Conservation (phyloP, 1,284 basidiomycete species). For the Psilocybe mexicana region DNA sequence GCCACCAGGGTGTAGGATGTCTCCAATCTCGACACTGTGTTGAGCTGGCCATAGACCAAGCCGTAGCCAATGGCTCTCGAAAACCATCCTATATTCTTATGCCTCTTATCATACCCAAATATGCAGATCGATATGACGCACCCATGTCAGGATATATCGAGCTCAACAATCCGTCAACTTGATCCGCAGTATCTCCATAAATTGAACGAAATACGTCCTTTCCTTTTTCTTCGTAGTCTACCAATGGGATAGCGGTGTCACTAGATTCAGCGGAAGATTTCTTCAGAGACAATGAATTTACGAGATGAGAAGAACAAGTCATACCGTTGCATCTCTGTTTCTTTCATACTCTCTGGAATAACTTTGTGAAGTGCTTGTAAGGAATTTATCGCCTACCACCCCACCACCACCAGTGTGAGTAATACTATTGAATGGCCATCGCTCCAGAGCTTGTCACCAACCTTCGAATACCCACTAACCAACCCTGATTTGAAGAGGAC, state of each 20-base stretch:
- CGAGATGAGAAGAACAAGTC: not conserved
- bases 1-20: slow-evolving; percentile 48
- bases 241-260: slow-evolving; percentile 36
- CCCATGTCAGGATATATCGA: slow-evolving; percentile 60
- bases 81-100: slow-evolving; percentile 43
- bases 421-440: not conserved
- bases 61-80: slow-evolving; percentile 54
- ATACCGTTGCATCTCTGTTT: slow-evolving; percentile 40
- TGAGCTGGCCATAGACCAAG: slow-evolving; percentile 44
- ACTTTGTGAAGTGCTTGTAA: slow-evolving; percentile 41
- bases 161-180: slow-evolving; percentile 43
- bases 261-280: slow-evolving; percentile 28
- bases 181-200: slow-evolving; percentile 51
- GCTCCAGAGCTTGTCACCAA: slow-evolving; percentile 16
- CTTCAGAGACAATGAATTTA: not conserved
- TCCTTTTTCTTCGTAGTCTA: slow-evolving; percentile 44
- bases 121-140: slow-evolving; percentile 23
- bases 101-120: no score
- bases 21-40: slow-evolving; percentile 21
- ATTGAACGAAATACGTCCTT: slow-evolving; percentile 42
- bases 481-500: slow-evolving; percentile 57
- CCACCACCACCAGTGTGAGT: slow-evolving; percentile 28
- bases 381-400: slow-evolving; percentile 46
- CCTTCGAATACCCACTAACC: slow-evolving; percentile 54
- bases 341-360: slow-evolving; percentile 42